A percentile compares a stretch with the other conserved stretches of the same genome.
These are phyloP conservation scores for Leishmania tarentolae DNA, from an alignment of 208 protist genomes.

Conservation along the genomic window DNA sequence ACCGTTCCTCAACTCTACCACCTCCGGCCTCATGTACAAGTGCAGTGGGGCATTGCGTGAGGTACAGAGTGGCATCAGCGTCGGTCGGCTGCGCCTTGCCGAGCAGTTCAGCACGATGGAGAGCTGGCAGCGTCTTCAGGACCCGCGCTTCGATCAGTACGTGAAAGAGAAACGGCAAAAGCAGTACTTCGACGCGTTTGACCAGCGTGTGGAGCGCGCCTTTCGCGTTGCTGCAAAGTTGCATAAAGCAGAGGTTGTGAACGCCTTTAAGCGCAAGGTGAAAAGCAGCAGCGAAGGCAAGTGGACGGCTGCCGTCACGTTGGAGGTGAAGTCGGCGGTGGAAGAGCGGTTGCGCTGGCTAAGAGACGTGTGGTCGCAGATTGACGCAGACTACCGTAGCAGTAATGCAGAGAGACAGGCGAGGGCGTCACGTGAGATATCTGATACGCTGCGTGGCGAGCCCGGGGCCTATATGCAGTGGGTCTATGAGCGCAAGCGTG, in stretches of 20 bases:
- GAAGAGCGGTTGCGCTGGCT: constrained; percentile 79
- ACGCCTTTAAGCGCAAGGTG: constrained; percentile 79
- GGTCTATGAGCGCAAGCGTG: constrained; percentile 79
- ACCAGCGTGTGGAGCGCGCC: constrained; percentile 86
- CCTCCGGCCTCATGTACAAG: constrained; percentile 7
- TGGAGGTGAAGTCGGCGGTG: constrained; percentile 62
- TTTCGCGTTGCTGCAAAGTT: constrained; percentile 55
- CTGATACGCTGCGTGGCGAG: constrained; percentile 69
- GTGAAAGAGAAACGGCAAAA: constrained; percentile 64
- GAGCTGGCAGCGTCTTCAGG: constrained; percentile 68
- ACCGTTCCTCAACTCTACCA: too few relatives aligned
- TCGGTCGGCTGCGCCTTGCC: constrained; percentile 62
- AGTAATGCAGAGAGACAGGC: constrained; percentile 57
- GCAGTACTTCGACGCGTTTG: constrained; percentile 80
- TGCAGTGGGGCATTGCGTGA: constrained; percentile 19
- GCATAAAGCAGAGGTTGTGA: constrained; percentile 82
- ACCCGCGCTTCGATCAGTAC: constrained; percentile 76
- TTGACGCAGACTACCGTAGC: constrained; percentile 89
- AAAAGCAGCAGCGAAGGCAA: constrained; percentile 44
- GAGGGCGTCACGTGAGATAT: constrained; percentile 75
- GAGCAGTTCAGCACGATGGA: constrained; percentile 86
- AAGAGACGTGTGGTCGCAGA: constrained; percentile 86
- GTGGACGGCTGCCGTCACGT: constrained; percentile 65
- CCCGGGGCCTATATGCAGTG: constrained; percentile 87
- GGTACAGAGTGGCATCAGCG: constrained; percentile 63